Base-by-base conservation (phyloP, 768 basidiomycete species). In the Collybia nuda region DNA sequence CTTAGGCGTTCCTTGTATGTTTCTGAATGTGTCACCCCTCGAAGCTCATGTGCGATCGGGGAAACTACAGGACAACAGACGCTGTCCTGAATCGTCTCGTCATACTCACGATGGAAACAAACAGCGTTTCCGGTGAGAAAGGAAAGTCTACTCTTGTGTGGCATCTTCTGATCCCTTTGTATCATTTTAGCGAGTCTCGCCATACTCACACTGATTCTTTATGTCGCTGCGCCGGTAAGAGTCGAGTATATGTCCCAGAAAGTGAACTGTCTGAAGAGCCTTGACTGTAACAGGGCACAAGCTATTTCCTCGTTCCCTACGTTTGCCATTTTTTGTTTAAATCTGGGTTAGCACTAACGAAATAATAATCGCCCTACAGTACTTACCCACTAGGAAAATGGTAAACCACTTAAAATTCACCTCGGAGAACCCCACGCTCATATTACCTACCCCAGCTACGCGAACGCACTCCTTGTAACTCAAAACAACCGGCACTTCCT, bases 401-500 rank as follows among this genome's bases (percentile, higher is more conserved):
- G 50, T 55, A 26, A n/a, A n/a, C n/a, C n/a, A n/a, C n/a, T n/a
- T n/a, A n/a, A n/a, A n/a, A n/a, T n/a, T n/a, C n/a, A n/a, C n/a
- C n/a, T n/a, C n/a, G n/a, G n/a, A n/a, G n/a, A n/a, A n/a, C n/a
- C n/a, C n/a, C 24, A 40, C 23, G 15, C 28, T 40, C 35, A 26
- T 11, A 19, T n/a, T n/a, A n/a, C 32, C 6, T 3, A 4, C 7
- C 6, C 15, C 29, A 52, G 51, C 24, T 52, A 57, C 41, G 48
- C 48, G 5, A 57, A 57, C 28, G 51, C 56, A 12, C 19, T 55
- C 3, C 38, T 60, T 29, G 50, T 51, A 7, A 55, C 56, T 21
- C 53, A 55, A 37, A 57, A 53, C 17, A 56, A 53, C 39, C 56
- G 56, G 2, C 43, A 53, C 29, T 54, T 56, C 42, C 36, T 53